Evolutionary conservation across 2,329 filamentous ascomycete species (phyloP).

Genomic region (Hypoxylon sp.): DNA sequence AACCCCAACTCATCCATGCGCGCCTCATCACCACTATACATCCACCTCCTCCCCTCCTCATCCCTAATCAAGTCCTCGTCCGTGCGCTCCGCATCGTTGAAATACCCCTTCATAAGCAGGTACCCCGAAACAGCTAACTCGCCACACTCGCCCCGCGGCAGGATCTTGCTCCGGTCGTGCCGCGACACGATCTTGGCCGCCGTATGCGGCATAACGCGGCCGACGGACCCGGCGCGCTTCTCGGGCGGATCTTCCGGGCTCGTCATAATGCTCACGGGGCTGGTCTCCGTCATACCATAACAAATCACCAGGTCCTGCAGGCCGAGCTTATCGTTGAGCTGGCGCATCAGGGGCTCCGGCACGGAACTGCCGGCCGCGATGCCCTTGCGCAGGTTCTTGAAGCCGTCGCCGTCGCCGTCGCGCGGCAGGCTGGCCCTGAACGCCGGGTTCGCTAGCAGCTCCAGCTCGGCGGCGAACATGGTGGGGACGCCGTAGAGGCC

Average conservation of each 20-base stretch:
- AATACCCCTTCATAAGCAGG: conserved; percentile 92
- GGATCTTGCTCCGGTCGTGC: conserved; percentile 67
- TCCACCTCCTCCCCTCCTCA: conserved; percentile 73
- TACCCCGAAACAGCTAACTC: conserved; percentile 90
- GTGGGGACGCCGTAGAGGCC: conserved; percentile 91
- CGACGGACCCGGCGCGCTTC: conserved; percentile 82
- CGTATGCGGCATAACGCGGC: conserved; percentile 87
- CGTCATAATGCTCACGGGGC: conserved; percentile 85
- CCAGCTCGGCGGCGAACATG: conserved; percentile 92
- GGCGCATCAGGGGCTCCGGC: conserved; percentile 84
- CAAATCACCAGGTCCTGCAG: conserved; percentile 89
- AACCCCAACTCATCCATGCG: conserved; percentile 87
- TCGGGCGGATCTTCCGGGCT: conserved; percentile 80
- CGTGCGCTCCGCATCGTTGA: conserved; percentile 79
- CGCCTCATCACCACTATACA: conserved; percentile 94
- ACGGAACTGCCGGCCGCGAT: conserved; percentile 92
- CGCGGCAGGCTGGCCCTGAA: conserved; percentile 42
- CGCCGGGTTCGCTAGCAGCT: conserved; percentile 73
- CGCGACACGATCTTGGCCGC: conserved; percentile 81
- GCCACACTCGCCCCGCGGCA: conserved; percentile 78
- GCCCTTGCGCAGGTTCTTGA: conserved; percentile 78
- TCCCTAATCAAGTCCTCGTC: conserved; percentile 71
- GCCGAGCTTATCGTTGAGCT: conserved; percentile 80
- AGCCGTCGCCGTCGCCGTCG: conserved; percentile 51
- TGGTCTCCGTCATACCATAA: conserved; percentile 97